Conservation (phyloP, 352 stramenopile species). For the Saprolegnia diclina region DNA sequence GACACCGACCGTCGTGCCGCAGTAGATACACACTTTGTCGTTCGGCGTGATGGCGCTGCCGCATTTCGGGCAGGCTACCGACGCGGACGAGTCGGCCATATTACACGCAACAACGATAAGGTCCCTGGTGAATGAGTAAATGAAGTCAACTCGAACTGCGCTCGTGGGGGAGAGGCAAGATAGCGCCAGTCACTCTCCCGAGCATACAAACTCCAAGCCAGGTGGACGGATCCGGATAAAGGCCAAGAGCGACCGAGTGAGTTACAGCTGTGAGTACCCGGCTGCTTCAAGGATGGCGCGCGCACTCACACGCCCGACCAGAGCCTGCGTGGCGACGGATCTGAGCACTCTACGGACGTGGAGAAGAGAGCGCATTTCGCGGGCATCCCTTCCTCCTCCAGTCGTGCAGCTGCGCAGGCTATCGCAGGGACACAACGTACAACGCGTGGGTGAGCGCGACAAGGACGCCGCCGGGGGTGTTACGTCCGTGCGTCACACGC, state of each 20-base stretch:
- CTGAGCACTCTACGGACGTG: too few species aligned
- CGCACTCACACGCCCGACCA: background rate
- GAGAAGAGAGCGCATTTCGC: too few species aligned
- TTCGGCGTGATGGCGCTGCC: slow-evolving; percentile 58
- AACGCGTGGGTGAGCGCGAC: too few species aligned
- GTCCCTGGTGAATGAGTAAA: slow-evolving; percentile 20
- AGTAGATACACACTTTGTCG: slow-evolving; percentile 85
- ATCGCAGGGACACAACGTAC: too few species aligned
- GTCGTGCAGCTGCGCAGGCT: too few species aligned
- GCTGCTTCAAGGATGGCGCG: background rate
- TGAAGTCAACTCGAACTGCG: background rate
- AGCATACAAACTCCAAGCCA: slow-evolving; percentile 13
- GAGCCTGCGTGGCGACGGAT: too few species aligned
- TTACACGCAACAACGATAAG: slow-evolving; percentile 17
- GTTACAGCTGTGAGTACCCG: background rate
- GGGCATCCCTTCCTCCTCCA: too few species aligned
- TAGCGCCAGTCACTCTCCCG: background rate
- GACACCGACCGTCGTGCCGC: slow-evolving; percentile 40
- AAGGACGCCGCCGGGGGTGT: too few species aligned
- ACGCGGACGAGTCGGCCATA: slow-evolving; percentile 19
- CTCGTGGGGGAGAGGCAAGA: slow-evolving; percentile 4
- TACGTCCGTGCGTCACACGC: too few species aligned
- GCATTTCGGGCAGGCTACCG: slow-evolving; percentile 69
- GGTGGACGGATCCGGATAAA: slow-evolving; percentile 16
- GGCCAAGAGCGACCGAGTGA: background rate